Percentiles rank a stretch among this genome's conserved stretches.
These are phyloP conservation scores for Penicillium dipodomyicola DNA, from an alignment of 495 filamentous ascomycete species.

Conservation along the genomic window DNA sequence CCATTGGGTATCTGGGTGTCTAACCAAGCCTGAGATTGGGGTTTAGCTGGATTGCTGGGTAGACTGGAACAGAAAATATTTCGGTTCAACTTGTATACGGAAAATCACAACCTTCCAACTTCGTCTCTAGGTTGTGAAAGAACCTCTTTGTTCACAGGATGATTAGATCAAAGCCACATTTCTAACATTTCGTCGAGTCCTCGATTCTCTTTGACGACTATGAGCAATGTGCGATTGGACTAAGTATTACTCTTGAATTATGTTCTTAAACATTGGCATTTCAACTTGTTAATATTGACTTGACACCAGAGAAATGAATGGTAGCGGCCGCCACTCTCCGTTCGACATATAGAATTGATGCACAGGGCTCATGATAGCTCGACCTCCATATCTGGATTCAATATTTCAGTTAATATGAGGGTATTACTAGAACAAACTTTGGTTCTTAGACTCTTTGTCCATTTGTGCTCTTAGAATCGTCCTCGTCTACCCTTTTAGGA, in stretches of 20 bases:
- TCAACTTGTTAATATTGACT: not conserved
- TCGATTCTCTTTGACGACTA: not conserved
- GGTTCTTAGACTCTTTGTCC: not conserved
- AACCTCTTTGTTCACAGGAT: not conserved
- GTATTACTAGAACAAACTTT: not conserved
- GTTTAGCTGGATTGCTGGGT: not conserved
- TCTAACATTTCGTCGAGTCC: not conserved
- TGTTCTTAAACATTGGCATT: not conserved
- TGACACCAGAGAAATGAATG: not conserved
- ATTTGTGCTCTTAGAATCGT: not conserved
- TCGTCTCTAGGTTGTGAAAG: not conserved
- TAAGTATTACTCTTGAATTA: not conserved
- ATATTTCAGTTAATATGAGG: not conserved
- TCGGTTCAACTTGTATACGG: not conserved
- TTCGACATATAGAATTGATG: not conserved
- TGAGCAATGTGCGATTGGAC: not conserved
- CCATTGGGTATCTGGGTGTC: not conserved
- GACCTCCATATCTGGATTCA: not conserved
- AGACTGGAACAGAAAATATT: not conserved
- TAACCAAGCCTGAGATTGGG: not conserved
- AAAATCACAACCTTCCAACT: not conserved
- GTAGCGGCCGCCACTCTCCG: not conserved
- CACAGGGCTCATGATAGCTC: not conserved
- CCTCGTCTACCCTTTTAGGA: not conserved
- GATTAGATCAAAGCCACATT: not conserved